Percentiles rank a stretch among this genome's conserved stretches.
phyloP scores from a whole-genome alignment of 2,329 filamentous ascomycete species.

The Orbilia javanica region DNA sequence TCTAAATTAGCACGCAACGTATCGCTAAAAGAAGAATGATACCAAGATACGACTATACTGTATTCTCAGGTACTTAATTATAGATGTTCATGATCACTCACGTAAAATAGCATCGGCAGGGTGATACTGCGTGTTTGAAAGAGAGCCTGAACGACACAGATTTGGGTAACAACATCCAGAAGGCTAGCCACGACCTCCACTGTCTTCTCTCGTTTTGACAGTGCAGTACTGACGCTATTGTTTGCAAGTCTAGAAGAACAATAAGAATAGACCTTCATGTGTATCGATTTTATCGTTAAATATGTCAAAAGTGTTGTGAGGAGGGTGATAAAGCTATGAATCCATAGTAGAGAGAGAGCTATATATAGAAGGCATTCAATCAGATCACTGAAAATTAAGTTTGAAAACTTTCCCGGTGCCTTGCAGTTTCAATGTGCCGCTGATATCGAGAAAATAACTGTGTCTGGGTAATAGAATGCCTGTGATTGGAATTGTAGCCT shows the following conservation, averaged over 20 bases:
- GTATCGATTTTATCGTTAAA: conserved; percentile 9
- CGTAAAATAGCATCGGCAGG: conserved; percentile 45
- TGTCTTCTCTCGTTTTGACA: not conserved
- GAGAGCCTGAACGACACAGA: conserved; percentile 41
- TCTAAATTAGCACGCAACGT: not conserved
- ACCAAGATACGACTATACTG: too few species aligned
- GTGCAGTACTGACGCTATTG: not conserved
- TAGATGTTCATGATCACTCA: too few species aligned
- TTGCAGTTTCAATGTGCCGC: too few species aligned
- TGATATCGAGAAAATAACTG: not conserved
- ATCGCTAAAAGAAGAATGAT: too few species aligned
- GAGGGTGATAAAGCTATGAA: conserved; percentile 29
- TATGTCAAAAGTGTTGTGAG: conserved; percentile 5
- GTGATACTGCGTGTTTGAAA: conserved; percentile 44
- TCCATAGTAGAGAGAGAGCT: conserved; percentile 46
- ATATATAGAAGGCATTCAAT: too few species aligned
- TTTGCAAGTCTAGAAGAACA: too few species aligned
- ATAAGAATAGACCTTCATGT: too few species aligned
- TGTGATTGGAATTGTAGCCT: conserved; percentile 1
- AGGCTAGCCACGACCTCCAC: not conserved
- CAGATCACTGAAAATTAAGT: too few species aligned
- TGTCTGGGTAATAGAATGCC: not conserved
- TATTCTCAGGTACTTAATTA: too few species aligned
- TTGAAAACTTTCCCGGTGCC: too few species aligned
- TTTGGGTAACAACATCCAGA: conserved; percentile 16